Base-by-base conservation (phyloP, 2,329 filamentous ascomycete genomes). In the Penicillium italicum region DNA sequence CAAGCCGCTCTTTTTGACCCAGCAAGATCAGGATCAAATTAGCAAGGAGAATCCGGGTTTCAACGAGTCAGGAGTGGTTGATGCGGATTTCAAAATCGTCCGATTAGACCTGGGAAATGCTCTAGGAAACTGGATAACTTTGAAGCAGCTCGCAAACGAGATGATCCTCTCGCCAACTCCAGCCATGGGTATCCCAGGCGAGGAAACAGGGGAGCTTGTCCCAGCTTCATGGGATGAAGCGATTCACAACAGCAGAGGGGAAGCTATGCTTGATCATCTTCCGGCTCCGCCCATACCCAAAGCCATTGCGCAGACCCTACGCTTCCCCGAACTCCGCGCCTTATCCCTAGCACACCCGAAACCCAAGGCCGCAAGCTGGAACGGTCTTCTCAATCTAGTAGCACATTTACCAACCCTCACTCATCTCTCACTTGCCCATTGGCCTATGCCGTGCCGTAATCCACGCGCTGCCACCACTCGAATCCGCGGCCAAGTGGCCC, bases 341-440 rank as follows among this genome's bases (percentile, higher is more conserved):
- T 74, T 87, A 7, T 86, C 82, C 2, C 76, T 87, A 1, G 81
- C 82, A 2, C 75, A 83, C 50, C 81, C 76, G 12, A 61, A 60
- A n/a, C 64, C 64, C 7, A 57, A 50, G 3, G 72, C 72, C 24
- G 77, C 78, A 1, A 82, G 76, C 11, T 87, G 84, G 84, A 69
- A 75, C 14, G 76, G 80, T 5, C 74, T 87, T 2, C 72, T 87
- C 2, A 69, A 73, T 1, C 66, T 87, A 1, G 75, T 83, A 0
- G 75, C 78, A 0, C 74, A 80, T 26, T 69, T 84, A 0, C 75
- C 80, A n/a, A 82, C 77, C 4, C 67, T 87, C 24, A 85, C 83
- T 0, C 84, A 86, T 60, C 74, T 87, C 2, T 86, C 84, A 0
- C 74, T 87, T 2, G 83, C 84, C 2, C 77, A 84, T 66, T 87